phyloP scores from a whole-genome alignment of 2,329 filamentous ascomycete species.

The Pseudomassariella vexata region DNA sequence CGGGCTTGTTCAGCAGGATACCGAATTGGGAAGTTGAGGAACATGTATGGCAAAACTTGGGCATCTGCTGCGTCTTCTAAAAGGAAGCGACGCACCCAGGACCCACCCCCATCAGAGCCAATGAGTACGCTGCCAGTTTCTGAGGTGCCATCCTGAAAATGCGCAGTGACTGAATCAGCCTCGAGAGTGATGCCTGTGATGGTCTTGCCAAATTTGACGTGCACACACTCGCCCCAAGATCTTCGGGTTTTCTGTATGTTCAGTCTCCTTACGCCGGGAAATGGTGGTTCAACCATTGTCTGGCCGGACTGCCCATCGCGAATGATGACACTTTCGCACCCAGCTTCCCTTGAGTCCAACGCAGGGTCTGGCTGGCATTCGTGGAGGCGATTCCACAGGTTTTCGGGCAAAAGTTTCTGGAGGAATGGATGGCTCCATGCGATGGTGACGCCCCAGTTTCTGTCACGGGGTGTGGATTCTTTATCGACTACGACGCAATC shows the following conservation, averaged over 20 bases:
- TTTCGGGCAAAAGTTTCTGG: neutral
- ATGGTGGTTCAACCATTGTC: neutral
- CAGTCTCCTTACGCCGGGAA: conserved; percentile 2
- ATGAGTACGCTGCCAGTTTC: neutral
- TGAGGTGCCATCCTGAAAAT: conserved; percentile 3
- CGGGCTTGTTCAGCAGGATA: conserved; percentile 4
- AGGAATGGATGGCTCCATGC: conserved; percentile 1
- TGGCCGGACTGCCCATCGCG: neutral
- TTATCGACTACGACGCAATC: neutral
- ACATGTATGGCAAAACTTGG: conserved; percentile 8
- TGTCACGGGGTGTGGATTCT: neutral
- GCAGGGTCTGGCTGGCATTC: conserved; percentile 3
- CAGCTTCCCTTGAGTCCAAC: neutral
- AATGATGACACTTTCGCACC: neutral
- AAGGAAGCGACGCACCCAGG: conserved; percentile 8
- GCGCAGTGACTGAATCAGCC: conserved; percentile 2
- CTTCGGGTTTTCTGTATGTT: conserved; percentile 2
- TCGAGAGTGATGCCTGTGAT: conserved; percentile 3
- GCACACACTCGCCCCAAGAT: neutral
- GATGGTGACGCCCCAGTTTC: conserved; percentile 3
- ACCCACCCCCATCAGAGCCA: conserved; percentile 5
- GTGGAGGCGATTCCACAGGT: neutral
- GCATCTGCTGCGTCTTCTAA: conserved; percentile 7
- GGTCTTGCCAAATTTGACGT: conserved; percentile 10
- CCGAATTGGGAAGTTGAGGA: conserved; percentile 10